phyloP scores from a whole-genome alignment of 2,329 filamentous ascomycete genomes.

The Bipolaris gigantea region DNA sequence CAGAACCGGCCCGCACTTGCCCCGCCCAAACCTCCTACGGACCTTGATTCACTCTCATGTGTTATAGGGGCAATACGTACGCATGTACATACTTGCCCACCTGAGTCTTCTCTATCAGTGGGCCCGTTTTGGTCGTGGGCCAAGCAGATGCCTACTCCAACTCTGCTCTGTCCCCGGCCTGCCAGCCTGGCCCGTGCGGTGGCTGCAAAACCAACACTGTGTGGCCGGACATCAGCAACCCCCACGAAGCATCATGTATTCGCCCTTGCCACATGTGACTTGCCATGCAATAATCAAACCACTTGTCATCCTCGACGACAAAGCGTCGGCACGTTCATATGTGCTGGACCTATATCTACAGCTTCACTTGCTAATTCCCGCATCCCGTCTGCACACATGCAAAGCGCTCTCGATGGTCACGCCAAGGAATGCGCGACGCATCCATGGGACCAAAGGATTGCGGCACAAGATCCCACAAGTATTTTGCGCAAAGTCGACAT shows the following conservation, averaged over 20 bases:
- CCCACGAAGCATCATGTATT: constrained; percentile 13
- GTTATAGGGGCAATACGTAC: no score
- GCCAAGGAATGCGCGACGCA: constrained; percentile 36
- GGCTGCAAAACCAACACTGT: constrained; percentile 5
- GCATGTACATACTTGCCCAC: no score
- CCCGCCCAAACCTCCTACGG: constrained; percentile 6
- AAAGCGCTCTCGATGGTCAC: constrained; percentile 29
- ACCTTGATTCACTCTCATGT: constrained; percentile 1
- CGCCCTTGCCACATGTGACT: neutral
- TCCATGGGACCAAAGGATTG: constrained; percentile 16
- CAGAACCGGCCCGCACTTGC: constrained; percentile 7
- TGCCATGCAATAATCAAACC: neutral
- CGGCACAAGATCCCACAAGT: constrained; percentile 24
- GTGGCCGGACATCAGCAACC: constrained; percentile 3
- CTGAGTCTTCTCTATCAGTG: no score
- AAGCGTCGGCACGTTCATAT: constrained; percentile 2
- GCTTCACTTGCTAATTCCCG: constrained; percentile 12
- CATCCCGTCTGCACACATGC: constrained; percentile 14
- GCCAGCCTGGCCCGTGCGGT: constrained; percentile 15
- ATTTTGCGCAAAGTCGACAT: constrained; percentile 22
- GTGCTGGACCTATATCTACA: constrained; percentile 1
- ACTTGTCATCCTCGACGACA: neutral
- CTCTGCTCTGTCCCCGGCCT: constrained; percentile 4
- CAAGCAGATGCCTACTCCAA: neutral
- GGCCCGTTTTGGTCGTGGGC: neutral